Evolutionary conservation across 345 rosid genomes (phyloP), one percentile per base, ranked within the genome.

Genomic region (Sonneratia alba): DNA sequence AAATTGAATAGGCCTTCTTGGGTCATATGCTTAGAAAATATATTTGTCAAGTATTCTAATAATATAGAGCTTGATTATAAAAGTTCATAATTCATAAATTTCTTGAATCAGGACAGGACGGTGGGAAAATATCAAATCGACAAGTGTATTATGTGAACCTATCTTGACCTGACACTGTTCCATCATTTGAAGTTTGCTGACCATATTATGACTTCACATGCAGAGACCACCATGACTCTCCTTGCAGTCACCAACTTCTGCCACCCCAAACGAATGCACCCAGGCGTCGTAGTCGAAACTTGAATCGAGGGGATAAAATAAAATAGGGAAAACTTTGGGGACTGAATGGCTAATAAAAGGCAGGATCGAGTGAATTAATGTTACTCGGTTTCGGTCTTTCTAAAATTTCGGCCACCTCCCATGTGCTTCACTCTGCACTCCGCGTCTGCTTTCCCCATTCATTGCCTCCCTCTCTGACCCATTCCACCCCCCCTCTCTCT

Each of bases 361-460:
- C 18, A 51, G 11, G 4, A 51, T 5, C 34, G 1, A 12, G 34
- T 53, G 14, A 18, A 37, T 67, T 74, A 67, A 59, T 55, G 69
- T 18, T 67, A 36, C 64, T 69, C 69, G 73, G 18, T 69, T 37
- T 69, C 51, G 11, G 45, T 37, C 27, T 69, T 62, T 74, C 77
- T 69, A 62, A 47, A 21, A 48, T 69, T 69, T 62, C 73, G 69
- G 72, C 69, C 69, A 61, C 36, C 47, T 7, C 27, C 68, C 77
- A 61, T 69, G 72, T 69, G 72, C 38, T 38, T 38, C 74, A 61
- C 38, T 62, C 42, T 42, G 0, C 7, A 42, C 45, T 59, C 68
- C 16, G 13, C 68, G 36, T 67, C 74, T 61, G 24, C 48, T 70
- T 70, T 49, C 66, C 24, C 32, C 32, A 27, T 27, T 27, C 32